phyloP scores from a whole-genome alignment of 495 filamentous ascomycete species.

The Durotheca rogersii region DNA sequence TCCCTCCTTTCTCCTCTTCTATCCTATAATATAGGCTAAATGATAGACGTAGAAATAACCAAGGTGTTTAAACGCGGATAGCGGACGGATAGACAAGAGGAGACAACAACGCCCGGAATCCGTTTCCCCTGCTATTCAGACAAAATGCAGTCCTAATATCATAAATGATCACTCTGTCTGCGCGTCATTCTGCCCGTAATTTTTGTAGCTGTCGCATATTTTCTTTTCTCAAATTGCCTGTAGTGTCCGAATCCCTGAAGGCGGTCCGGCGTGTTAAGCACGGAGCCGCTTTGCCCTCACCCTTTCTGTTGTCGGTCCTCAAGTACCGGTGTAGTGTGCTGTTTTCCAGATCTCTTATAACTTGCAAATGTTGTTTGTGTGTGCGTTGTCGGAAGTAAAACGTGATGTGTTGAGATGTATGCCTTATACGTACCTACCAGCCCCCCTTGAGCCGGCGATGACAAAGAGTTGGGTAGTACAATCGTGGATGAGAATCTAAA shows the following conservation, averaged over 20 bases:
- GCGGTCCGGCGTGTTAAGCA: constrained; percentile 1
- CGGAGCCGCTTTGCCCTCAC: constrained; percentile 1
- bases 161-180: constrained; percentile 14
- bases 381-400: constrained; percentile 16
- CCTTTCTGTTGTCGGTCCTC: constrained; percentile 18
- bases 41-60: constrained; percentile 1
- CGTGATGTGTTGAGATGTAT: constrained; percentile 14
- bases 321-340: constrained; percentile 33
- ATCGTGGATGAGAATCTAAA: constrained; percentile 8
- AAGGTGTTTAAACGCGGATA: neutral
- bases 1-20: no score
- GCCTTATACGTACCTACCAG: constrained; percentile 2
- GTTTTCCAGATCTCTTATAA: constrained; percentile 31
- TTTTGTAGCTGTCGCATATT: constrained; percentile 14
- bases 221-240: constrained; percentile 15
- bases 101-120: constrained; percentile 2
- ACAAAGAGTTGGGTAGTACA: constrained; percentile 4
- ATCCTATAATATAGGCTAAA: no score
- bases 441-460: constrained; percentile 2
- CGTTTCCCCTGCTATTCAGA: constrained; percentile 5
- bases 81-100: neutral
- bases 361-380: constrained; percentile 10
- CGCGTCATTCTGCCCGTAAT: constrained; percentile 18
- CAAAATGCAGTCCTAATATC: constrained; percentile 19
- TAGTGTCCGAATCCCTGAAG: neutral